Percentiles rank a stretch among this genome's conserved stretches.
These are phyloP conservation scores for Penicillium manginii DNA, from an alignment of 495 filamentous ascomycete genomes.

Conservation along the genomic window DNA sequence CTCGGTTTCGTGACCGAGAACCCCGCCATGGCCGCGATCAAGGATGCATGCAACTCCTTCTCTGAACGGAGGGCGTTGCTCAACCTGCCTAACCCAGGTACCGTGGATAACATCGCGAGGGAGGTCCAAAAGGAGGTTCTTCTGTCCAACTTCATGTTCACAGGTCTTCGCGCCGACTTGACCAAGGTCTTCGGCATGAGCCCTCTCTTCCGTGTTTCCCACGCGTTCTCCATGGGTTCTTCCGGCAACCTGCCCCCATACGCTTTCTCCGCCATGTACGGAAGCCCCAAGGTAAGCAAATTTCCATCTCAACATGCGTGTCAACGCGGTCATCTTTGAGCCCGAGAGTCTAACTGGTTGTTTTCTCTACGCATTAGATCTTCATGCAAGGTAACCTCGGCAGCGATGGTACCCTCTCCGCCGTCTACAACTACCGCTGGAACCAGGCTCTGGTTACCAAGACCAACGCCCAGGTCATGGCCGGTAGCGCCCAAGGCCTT, in stretches of 20 bases:
- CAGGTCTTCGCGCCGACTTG: constrained; percentile 90
- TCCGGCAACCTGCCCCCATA: constrained; percentile 85
- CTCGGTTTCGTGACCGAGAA: constrained; percentile 74
- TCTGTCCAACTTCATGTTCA: constrained; percentile 92
- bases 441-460: constrained; percentile 75
- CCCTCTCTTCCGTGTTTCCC: constrained; percentile 95
- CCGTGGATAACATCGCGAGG: constrained; percentile 84
- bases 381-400: constrained; percentile 96
- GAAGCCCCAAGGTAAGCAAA: constrained; percentile 80
- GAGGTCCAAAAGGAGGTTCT: constrained; percentile 96
- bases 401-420: constrained; percentile 80
- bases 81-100: constrained; percentile 88
- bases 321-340: background rate
- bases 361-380: constrained; percentile 57
- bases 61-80: constrained; percentile 82
- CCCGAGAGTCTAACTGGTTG: constrained; percentile 5
- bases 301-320: background rate
- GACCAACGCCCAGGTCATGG: constrained; percentile 77
- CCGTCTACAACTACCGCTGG: constrained; percentile 91
- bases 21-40: constrained; percentile 65
- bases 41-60: constrained; percentile 82
- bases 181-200: constrained; percentile 92
- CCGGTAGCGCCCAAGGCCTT: constrained; percentile 68
- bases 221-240: constrained; percentile 90
- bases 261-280: constrained; percentile 90